These are phyloP conservation scores for Yarrowia sp. DNA, from an alignment of 805 yeast species.

Conservation along the genomic window DNA sequence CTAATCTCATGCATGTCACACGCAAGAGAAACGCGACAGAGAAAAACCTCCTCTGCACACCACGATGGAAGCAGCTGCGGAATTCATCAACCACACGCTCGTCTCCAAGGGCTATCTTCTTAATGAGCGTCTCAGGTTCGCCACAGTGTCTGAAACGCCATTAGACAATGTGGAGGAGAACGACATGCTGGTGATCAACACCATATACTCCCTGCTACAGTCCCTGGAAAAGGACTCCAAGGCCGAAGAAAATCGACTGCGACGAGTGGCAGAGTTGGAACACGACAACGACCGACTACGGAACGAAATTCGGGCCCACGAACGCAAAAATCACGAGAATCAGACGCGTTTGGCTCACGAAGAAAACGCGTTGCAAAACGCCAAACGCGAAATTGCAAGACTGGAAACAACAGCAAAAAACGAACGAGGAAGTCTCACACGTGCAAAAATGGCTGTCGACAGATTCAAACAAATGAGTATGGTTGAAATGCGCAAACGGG, in stretches of 20 bases:
- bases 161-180: constrained; percentile 24
- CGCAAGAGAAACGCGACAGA: not conserved
- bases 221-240: constrained; percentile 28
- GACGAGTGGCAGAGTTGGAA: constrained; percentile 25
- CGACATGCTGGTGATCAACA: constrained; percentile 31
- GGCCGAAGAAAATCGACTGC: constrained; percentile 22
- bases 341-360: not conserved
- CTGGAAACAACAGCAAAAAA: not conserved
- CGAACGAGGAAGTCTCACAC: constrained; percentile 12
- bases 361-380: constrained; percentile 1
- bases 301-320: not conserved
- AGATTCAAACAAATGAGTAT: constrained; percentile 28
- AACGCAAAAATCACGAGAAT: not conserved
- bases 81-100: constrained; percentile 31
- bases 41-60: not conserved
- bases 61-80: constrained; percentile 2
- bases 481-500: constrained; percentile 32
- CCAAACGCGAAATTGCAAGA: not conserved
- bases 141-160: constrained; percentile 15
- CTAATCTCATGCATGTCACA: not conserved
- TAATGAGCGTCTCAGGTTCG: constrained; percentile 28
- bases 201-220: constrained; percentile 32
- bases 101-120: constrained; percentile 31
- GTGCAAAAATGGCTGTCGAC: constrained; percentile 24
- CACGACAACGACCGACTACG: constrained; percentile 21